Evolutionary conservation across 116 monocot species (phyloP).

Genomic region (Iris pallida): DNA sequence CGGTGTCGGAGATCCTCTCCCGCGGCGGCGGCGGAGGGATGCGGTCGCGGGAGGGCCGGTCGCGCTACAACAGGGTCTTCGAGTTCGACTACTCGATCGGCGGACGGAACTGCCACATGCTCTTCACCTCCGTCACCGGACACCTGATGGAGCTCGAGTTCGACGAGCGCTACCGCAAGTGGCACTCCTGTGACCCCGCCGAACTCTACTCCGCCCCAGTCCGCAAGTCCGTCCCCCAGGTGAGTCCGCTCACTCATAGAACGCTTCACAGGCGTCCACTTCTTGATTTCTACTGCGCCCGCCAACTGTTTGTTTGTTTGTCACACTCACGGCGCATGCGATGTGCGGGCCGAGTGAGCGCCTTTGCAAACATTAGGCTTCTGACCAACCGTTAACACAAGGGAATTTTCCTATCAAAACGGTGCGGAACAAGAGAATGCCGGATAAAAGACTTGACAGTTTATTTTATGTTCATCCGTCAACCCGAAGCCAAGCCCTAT

Average conservation of each 20-base stretch:
- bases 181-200: conserved; percentile 91
- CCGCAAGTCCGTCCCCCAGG: conserved; percentile 85
- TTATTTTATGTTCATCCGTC: too few species aligned
- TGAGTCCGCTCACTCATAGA: background rate
- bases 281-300: background rate
- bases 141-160: conserved; percentile 98
- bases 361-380: too few species aligned
- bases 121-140: conserved; percentile 65
- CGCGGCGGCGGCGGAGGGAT: conserved; percentile 31
- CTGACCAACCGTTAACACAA: too few species aligned
- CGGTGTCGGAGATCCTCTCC: conserved; percentile 64
- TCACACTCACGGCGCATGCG: too few species aligned
- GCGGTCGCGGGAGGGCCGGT: conserved; percentile 41
- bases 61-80: conserved; percentile 62
- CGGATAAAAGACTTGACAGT: too few species aligned
- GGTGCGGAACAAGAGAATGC: too few species aligned
- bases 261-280: background rate
- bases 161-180: conserved; percentile 76
- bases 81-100: conserved; percentile 60
- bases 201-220: conserved; percentile 84
- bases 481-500: too few species aligned
- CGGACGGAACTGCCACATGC: conserved; percentile 43
- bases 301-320: too few species aligned
- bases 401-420: too few species aligned
- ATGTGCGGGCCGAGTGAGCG: too few species aligned